Conservation (phyloP, 352 stramenopile genomes). For the Phytophthora sansomeana region DNA sequence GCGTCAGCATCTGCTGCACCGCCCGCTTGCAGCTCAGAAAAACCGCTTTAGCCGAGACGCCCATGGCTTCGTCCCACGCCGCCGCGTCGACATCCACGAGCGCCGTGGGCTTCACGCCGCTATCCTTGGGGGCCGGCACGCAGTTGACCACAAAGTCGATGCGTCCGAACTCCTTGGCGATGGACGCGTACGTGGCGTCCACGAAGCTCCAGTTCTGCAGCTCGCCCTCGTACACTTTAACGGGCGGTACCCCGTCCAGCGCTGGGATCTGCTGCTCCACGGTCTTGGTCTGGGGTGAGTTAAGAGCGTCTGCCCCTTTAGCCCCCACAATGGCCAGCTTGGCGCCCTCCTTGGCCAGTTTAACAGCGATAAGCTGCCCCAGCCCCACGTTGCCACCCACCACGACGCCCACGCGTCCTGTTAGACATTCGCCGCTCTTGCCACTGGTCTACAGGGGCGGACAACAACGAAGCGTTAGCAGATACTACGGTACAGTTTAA, state of each 20-base stretch:
- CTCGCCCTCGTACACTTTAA: constrained; percentile 54
- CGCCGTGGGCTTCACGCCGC: constrained; percentile 40
- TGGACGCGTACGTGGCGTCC: constrained; percentile 47
- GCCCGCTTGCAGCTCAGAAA: constrained; percentile 79
- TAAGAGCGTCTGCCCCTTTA: constrained; percentile 27
- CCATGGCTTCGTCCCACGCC: constrained; percentile 67
- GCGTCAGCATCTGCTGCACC: constrained; percentile 65
- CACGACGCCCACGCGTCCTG: constrained; percentile 64
- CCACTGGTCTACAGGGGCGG: constrained; percentile 49
- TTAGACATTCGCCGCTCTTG: constrained; percentile 61
- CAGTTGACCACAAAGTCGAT: constrained; percentile 85
- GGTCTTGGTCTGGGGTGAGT: constrained; percentile 36
- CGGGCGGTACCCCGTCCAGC: constrained; percentile 23
- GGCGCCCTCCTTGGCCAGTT: constrained; percentile 68
- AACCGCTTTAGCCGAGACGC: constrained; percentile 65
- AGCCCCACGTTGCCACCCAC: constrained; percentile 67
- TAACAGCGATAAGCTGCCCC: constrained; percentile 68
- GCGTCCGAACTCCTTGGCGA: constrained; percentile 58
- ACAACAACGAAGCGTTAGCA: constrained; percentile 17
- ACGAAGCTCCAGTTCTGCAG: constrained; percentile 63
- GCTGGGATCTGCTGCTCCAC: constrained; percentile 53
- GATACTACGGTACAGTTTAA: background rate
- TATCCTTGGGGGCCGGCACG: constrained; percentile 42
- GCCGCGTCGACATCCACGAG: constrained; percentile 54
- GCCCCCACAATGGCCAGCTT: constrained; percentile 60